These are phyloP conservation scores for Candida anglica DNA, from an alignment of 805 yeast species.

Conservation along the genomic window DNA sequence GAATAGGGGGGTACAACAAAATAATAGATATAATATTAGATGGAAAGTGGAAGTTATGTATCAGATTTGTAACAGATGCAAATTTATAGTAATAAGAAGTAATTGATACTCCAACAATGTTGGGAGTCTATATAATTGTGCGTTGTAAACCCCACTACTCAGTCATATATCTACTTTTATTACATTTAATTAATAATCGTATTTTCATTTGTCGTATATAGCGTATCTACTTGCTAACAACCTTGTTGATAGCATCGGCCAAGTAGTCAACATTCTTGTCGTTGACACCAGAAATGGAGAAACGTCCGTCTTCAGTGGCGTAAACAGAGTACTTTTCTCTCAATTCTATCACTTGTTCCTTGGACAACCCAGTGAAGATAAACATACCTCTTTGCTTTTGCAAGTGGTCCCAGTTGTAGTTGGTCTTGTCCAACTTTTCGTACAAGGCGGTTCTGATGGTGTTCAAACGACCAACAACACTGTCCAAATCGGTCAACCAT, in stretches of 20 bases:
- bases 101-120: too few relatives aligned
- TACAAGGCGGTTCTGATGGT: conserved; percentile 64
- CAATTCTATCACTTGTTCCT: conserved; percentile 67
- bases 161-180: too few relatives aligned
- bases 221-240: conserved; percentile 35
- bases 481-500: conserved; percentile 79
- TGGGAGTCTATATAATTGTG: too few relatives aligned
- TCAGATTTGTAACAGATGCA: too few relatives aligned
- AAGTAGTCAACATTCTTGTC: conserved; percentile 72
- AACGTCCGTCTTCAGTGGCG: conserved; percentile 86
- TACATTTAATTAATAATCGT: too few relatives aligned
- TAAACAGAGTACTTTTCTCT: conserved; percentile 74
- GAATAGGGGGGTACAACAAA: too few relatives aligned
- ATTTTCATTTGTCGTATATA: too few relatives aligned
- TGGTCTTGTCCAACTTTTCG: conserved; percentile 57
- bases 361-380: conserved; percentile 78
- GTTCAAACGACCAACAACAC: conserved; percentile 76
- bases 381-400: conserved; percentile 95
- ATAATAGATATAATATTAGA: too few relatives aligned
- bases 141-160: too few relatives aligned
- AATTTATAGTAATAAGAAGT: too few relatives aligned
- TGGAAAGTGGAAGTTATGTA: too few relatives aligned
- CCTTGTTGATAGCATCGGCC: conserved; percentile 58
- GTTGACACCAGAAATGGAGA: conserved; percentile 87
- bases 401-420: conserved; percentile 80